phyloP scores from a whole-genome alignment of 805 yeast genomes.

The Torulaspora maleeae region DNA sequence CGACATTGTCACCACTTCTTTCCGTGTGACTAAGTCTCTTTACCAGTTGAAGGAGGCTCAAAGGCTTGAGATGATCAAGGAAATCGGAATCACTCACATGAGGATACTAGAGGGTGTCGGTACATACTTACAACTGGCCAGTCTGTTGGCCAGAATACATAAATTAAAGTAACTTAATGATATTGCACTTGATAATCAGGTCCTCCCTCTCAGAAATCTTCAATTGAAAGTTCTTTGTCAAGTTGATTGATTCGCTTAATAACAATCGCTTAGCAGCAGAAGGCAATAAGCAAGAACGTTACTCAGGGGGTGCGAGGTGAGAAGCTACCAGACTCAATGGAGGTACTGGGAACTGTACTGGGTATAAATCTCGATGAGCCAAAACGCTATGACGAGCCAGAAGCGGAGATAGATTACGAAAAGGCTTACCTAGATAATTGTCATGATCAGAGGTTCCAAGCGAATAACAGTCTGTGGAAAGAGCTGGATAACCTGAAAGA shows the following conservation, averaged over 20 bases:
- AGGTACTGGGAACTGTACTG: conserved; percentile 14
- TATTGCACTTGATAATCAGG: not conserved
- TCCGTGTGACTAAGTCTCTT: conserved; percentile 77
- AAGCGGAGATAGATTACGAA: conserved; percentile 4
- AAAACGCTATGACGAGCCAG: not conserved
- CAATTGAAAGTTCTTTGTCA: too few species aligned
- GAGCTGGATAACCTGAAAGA: conserved; percentile 19
- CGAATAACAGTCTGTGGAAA: conserved; percentile 12
- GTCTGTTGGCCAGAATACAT: conserved; percentile 60
- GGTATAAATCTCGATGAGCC: conserved; percentile 7
- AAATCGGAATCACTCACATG: conserved; percentile 89
- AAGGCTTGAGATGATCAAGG: conserved; percentile 72
- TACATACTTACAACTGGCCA: conserved; percentile 78
- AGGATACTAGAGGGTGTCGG: conserved; percentile 90
- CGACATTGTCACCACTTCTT: conserved; percentile 86
- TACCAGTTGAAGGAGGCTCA: conserved; percentile 61
- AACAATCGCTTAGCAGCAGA: not conserved
- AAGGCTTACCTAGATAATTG: conserved; percentile 9
- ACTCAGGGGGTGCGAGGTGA: not conserved
- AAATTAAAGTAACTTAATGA: conserved; percentile 15
- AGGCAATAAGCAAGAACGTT: not conserved
- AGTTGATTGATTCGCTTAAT: not conserved
- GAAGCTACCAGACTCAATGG: conserved; percentile 10
- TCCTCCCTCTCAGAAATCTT: too few species aligned
- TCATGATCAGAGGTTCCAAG: conserved; percentile 12